Evolutionary conservation across 2,329 filamentous ascomycete species (phyloP).

Genomic region (Fusarium stilboides): DNA sequence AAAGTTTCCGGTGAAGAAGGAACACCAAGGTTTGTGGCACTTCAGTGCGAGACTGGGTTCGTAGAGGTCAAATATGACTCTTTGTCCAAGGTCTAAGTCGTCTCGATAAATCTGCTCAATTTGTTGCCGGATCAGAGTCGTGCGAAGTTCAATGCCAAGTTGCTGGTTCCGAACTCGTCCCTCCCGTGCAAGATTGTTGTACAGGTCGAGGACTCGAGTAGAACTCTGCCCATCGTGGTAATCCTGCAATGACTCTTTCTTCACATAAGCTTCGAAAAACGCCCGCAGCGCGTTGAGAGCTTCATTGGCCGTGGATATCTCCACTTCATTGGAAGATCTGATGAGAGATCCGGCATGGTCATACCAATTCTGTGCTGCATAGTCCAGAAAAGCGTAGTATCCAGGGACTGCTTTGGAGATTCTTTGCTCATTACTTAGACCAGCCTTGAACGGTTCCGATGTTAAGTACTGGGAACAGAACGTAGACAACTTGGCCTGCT

Average conservation of each 20-base stretch:
- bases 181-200: not conserved
- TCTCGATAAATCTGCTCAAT: constrained; percentile 6
- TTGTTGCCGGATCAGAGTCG: constrained; percentile 11
- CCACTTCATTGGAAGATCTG: not conserved
- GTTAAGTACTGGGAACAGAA: constrained; percentile 22
- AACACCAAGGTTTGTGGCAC: constrained; percentile 34
- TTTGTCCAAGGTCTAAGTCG: not conserved
- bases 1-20: constrained; percentile 18
- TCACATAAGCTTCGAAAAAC: not conserved
- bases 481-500: constrained; percentile 7
- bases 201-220: not conserved
- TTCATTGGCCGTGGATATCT: not conserved
- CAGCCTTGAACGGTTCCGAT: constrained; percentile 13
- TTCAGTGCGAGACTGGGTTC: constrained; percentile 1
- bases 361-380: constrained; percentile 27
- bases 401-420: not conserved
- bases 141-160: constrained; percentile 11
- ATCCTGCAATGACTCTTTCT: too few relatives aligned
- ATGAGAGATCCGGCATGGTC: constrained; percentile 5
- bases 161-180: constrained; percentile 5
- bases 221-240: too few relatives aligned
- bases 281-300: not conserved
- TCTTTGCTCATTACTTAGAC: not conserved
- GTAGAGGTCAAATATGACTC: not conserved
- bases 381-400: constrained; percentile 26